These are phyloP conservation scores for Colletotrichum lini DNA, from an alignment of 2,329 filamentous ascomycete species.

Conservation along the genomic window DNA sequence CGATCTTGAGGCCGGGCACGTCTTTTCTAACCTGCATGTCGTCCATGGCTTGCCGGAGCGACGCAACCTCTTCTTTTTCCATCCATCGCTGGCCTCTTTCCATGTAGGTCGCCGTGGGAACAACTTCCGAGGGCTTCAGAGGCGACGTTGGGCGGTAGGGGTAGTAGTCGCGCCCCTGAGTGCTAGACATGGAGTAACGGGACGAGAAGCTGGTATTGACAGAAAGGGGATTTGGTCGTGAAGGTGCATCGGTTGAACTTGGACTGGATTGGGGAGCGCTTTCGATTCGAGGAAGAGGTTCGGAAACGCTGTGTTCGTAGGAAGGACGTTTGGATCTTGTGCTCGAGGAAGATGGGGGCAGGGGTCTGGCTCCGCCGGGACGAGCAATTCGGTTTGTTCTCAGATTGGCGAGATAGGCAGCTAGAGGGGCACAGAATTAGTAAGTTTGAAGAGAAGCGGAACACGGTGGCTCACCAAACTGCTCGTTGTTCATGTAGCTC, in stretches of 20 bases:
- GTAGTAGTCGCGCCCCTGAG: constrained; percentile 67
- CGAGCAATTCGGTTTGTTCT: constrained; percentile 77
- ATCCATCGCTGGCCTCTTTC: constrained; percentile 83
- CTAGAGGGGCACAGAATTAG: constrained; percentile 22
- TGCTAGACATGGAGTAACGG: constrained; percentile 63
- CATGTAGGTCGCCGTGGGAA: constrained; percentile 78
- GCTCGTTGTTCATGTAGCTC: constrained; percentile 76
- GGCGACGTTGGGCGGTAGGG: constrained; percentile 59
- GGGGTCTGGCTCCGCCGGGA: constrained; percentile 80
- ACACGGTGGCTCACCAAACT: constrained; percentile 69
- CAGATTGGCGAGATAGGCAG: constrained; percentile 65
- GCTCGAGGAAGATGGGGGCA: constrained; percentile 55
- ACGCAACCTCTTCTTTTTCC: constrained; percentile 83
- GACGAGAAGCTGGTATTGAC: constrained; percentile 61
- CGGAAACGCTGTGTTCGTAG: constrained; percentile 47
- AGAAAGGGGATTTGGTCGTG: constrained; percentile 12
- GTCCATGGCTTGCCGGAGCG: constrained; percentile 79
- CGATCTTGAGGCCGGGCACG: neutral
- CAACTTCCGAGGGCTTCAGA: constrained; percentile 71
- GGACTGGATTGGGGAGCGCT: constrained; percentile 18
- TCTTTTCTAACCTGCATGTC: constrained; percentile 74
- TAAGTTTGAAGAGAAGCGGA: constrained; percentile 2
- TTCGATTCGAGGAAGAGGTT: constrained; percentile 33
- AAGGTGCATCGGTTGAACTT: constrained; percentile 43
- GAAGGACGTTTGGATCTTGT: constrained; percentile 53